These are phyloP conservation scores for Aegilops tauschii DNA, from an alignment of 176 grass and related monocot species.

Conservation along the genomic window DNA sequence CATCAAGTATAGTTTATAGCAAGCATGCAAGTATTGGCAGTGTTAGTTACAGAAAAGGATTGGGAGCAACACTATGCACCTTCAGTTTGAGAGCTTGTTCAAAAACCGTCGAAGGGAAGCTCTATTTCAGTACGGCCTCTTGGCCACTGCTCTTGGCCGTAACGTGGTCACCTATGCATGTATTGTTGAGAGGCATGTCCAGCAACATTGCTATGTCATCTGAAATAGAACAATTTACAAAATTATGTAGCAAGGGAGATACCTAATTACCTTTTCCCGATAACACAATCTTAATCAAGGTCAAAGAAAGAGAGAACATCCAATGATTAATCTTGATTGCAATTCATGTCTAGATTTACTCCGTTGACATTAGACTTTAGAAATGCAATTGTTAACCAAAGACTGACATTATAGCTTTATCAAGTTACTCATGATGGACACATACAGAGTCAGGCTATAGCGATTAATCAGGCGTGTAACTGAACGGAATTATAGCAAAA, in stretches of 20 bases:
- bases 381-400: too few relatives aligned
- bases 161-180: too few relatives aligned
- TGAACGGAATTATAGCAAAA: too few relatives aligned
- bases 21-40: neutral
- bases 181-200: conserved; percentile 79
- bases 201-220: conserved; percentile 78
- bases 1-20: conserved; percentile 65
- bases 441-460: too few relatives aligned
- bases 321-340: too few relatives aligned
- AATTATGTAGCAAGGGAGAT: neutral
- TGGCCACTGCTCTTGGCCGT: too few relatives aligned
- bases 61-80: conserved; percentile 29
- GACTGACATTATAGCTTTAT: too few relatives aligned
- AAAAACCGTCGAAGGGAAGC: conserved; percentile 63
- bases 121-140: neutral
- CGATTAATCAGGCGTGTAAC: too few relatives aligned
- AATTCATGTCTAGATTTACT: too few relatives aligned
- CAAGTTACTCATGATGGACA: too few relatives aligned
- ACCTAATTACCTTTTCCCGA: too few relatives aligned
- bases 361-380: too few relatives aligned
- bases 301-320: neutral
- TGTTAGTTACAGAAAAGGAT: neutral
- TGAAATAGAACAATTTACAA: neutral
- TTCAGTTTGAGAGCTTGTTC: conserved; percentile 82
- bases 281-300: neutral